phyloP scores from a whole-genome alignment of 192 early-diverging fungal species.

The Mortierella alpina region DNA sequence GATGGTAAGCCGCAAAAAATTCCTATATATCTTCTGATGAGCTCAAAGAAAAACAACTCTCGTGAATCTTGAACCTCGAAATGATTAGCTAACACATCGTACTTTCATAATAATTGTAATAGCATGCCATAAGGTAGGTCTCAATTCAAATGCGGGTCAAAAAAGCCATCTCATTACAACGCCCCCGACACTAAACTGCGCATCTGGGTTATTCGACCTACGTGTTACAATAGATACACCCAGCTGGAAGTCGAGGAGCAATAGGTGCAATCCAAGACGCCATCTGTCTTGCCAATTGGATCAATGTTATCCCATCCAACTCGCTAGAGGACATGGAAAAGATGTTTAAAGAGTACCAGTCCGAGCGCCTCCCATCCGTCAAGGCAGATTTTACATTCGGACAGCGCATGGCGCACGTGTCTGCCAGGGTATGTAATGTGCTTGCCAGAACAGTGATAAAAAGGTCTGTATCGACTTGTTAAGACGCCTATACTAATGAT shows the following conservation, averaged over 20 bases:
- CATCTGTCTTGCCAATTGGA: not conserved
- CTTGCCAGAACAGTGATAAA: not conserved
- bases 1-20: not conserved
- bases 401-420: slow-evolving; percentile 6
- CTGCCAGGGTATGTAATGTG: not conserved
- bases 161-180: not conserved
- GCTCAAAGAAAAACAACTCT: not conserved
- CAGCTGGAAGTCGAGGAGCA: slow-evolving; percentile 5
- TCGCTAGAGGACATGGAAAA: slow-evolving; percentile 6
- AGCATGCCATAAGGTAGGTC: no score
- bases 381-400: not conserved
- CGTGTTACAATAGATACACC: slow-evolving; percentile 10
- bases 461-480: not conserved
- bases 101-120: no score
- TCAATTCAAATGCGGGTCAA: not conserved
- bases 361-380: not conserved
- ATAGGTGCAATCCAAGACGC: slow-evolving; percentile 10
- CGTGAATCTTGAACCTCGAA: no score
- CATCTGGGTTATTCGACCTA: not conserved
- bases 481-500: not conserved
- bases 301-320: slow-evolving; percentile 2
- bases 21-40: not conserved
- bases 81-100: no score
- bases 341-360: not conserved
- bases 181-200: not conserved